Base-by-base conservation (phyloP, 345 rosid genomes). In the Combretum micranthum region DNA sequence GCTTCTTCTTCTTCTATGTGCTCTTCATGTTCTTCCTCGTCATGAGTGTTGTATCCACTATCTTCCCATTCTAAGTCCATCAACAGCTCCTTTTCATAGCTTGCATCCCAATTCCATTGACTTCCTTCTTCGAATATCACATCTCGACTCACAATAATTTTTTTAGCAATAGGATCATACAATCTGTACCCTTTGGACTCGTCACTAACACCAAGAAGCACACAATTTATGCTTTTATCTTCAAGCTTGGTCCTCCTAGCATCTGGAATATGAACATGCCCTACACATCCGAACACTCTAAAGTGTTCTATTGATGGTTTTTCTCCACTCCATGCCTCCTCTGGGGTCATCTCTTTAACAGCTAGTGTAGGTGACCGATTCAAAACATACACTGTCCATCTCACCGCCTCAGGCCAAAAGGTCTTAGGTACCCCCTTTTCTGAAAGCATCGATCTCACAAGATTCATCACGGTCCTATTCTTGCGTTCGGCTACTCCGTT, bases 1-100 rank as follows among this genome's bases (percentile, higher is more conserved):
- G 0, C 0, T 0, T 0, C 17, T 19, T 13, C 13, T 14, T 44
- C 47, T 32, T 18, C 6, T 4, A 0, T 10, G 0, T 20, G 2
- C 26, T 25, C 26, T 25, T 25, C 26, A 25, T 25, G 5, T 25
- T 25, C 26, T 25, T 25, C 26, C 26, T 25, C 48, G 2, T 45
- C 48, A 45, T 13, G 15, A 13, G 48, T 45, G 15, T 13, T 45
- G 3, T 45, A 13, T 45, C 17, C 48, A 45, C 17, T n/a, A 13
- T n/a, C 48, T 45, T 45, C 48, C 48, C 48, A 45, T 13, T 45
- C 16, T n/a, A 45, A 45, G 17, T n/a, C 17, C 16, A 13, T n/a
- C 14, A 22, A 19, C 15, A 42, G 10, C 17, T 22, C 42, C 45
- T 57, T 56, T 0, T 65, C 55, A 43, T 51, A 65, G 19, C 42